These are phyloP conservation scores for Delonix regia DNA, from an alignment of 306 rosid genomes.

Conservation along the genomic window DNA sequence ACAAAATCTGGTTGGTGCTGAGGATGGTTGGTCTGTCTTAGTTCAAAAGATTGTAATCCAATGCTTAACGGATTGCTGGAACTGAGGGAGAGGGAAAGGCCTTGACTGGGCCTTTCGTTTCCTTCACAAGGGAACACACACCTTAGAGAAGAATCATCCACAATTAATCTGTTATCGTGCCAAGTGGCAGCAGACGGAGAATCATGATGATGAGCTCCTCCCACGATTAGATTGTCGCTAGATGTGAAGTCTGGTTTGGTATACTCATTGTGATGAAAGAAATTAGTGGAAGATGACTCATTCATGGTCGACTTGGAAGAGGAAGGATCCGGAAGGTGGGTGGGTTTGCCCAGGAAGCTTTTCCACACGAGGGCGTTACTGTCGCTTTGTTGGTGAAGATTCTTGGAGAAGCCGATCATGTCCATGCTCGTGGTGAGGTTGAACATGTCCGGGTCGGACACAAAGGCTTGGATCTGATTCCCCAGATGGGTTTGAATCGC, in stretches of 20 bases:
- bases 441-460: conserved; percentile 56
- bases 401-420: conserved; percentile 61
- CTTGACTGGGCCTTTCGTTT: conserved; percentile 91
- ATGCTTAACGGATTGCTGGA: conserved; percentile 65
- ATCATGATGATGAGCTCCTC: conserved; percentile 25
- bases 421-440: conserved; percentile 61
- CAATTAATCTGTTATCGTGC: conserved; percentile 50
- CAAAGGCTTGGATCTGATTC: conserved; percentile 63
- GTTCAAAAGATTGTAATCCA: conserved; percentile 69
- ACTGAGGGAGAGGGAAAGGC: conserved; percentile 75
- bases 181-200: conserved; percentile 31
- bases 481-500: conserved; percentile 42
- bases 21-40: conserved; percentile 42
- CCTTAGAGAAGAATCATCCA: conserved; percentile 67
- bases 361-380: conserved; percentile 36
- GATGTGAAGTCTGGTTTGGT: conserved; percentile 47
- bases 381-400: conserved; percentile 35
- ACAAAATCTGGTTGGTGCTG: conserved; percentile 30
- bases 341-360: conserved; percentile 38
- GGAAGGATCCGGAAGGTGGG: conserved; percentile 41
- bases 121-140: conserved; percentile 83
- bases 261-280: conserved; percentile 41
- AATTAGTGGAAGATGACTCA: conserved; percentile 35
- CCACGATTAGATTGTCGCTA: conserved; percentile 45
- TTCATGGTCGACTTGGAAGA: conserved; percentile 48